Conservation (phyloP, 202 grass and related monocot species). For the Musa balbisiana region DNA sequence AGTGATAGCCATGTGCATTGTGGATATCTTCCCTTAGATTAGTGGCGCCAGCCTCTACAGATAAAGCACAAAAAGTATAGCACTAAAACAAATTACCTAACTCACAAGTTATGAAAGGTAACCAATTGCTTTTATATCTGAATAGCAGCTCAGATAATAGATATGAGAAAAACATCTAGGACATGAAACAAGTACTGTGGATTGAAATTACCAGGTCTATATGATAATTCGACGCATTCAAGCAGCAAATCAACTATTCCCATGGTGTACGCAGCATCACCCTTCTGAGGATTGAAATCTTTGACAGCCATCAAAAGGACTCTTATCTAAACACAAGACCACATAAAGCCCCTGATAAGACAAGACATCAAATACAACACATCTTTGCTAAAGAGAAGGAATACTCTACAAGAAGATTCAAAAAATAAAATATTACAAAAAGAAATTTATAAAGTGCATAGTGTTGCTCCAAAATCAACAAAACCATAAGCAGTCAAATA, state of each 20-base stretch:
- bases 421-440: too few species aligned
- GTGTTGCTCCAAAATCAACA: too few species aligned
- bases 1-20: slow-evolving; percentile 98
- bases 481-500: too few species aligned
- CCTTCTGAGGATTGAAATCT: slow-evolving; percentile 84
- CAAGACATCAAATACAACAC: slow-evolving; percentile 1
- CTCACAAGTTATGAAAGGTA: background rate
- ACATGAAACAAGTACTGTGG: background rate
- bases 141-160: background rate
- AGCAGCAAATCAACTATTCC: slow-evolving; percentile 97
- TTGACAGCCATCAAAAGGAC: slow-evolving; percentile 86
- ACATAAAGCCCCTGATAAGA: slow-evolving; percentile 14
- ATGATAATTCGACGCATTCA: slow-evolving; percentile 94
- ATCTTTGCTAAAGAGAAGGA: background rate
- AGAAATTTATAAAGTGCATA: too few species aligned
- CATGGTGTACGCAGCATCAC: slow-evolving; percentile 98
- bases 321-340: slow-evolving; percentile 53
- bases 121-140: background rate
- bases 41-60: slow-evolving; percentile 61
- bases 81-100: slow-evolving; percentile 10
- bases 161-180: slow-evolving; percentile 13
- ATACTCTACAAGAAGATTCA: too few species aligned
- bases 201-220: slow-evolving; percentile 69
- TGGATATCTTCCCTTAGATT: slow-evolving; percentile 96
- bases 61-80: slow-evolving; percentile 1